A percentile compares a stretch with the other conserved stretches of the same genome.
These are phyloP conservation scores for Tolypocladium album DNA, from an alignment of 2,329 filamentous ascomycete species.

Conservation along the genomic window DNA sequence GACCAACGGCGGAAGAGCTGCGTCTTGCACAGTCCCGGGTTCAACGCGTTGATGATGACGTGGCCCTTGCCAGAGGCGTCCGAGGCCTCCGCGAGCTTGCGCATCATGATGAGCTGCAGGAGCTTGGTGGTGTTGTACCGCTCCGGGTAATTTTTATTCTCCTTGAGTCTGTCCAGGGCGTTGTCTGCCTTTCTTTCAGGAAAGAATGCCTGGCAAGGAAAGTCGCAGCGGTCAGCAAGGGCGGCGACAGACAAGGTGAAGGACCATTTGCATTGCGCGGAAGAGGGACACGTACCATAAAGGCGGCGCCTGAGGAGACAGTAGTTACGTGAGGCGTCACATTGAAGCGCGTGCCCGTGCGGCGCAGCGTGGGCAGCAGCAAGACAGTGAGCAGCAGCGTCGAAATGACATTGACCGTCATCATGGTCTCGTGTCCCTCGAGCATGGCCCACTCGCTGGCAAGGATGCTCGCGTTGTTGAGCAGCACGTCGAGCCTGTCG, in stretches of 20 bases:
- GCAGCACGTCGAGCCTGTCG: conserved; percentile 28
- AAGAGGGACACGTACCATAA: conserved; percentile 4
- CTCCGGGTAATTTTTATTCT: conserved; percentile 7
- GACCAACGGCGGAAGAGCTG: conserved; percentile 23
- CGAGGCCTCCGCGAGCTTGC: conserved; percentile 21
- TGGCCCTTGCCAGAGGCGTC: conserved; percentile 17
- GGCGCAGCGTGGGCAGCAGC: conserved; percentile 29
- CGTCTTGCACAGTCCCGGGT: conserved; percentile 30
- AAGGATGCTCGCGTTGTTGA: conserved; percentile 27
- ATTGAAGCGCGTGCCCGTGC: conserved; percentile 20
- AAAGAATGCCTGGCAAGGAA: conserved; percentile 18
- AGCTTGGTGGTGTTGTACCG: conserved; percentile 21
- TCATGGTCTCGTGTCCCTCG: conserved; percentile 29
- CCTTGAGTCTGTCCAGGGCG: conserved; percentile 22
- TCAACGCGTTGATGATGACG: conserved; percentile 26
- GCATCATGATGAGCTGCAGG: conserved; percentile 16
- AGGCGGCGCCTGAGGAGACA: conserved; percentile 24
- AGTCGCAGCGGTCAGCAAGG: background rate
- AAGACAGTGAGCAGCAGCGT: conserved; percentile 32
- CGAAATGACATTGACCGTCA: conserved; percentile 36
- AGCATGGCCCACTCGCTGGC: conserved; percentile 8
- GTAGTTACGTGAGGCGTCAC: conserved; percentile 24
- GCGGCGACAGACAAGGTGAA: background rate
- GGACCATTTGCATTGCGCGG: background rate
- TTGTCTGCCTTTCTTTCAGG: conserved; percentile 15